Base-by-base conservation (phyloP, 1,284 basidiomycete species). In the Apiotrichum veenhuisii region DNA sequence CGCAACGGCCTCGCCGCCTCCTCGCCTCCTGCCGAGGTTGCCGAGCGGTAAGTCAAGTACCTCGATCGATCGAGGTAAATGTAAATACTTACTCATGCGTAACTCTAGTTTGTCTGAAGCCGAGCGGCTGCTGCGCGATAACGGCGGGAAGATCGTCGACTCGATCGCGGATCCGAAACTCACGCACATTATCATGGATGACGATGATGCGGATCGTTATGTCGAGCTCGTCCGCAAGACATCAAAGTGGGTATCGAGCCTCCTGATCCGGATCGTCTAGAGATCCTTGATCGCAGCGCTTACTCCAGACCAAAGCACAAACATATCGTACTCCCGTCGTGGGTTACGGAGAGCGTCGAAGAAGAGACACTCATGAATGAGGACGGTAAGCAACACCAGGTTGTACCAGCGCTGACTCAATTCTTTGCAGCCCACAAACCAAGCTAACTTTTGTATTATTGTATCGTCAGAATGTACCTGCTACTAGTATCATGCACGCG, bases 321-420 rank as follows among this genome's bases (percentile, higher is more conserved):
- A 52, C 83, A 89, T 65, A 81, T 93, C 7, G 82, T 93, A 11
- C 79, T 91, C 48, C 81, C 85, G 1, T 86, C 88, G 53, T 94
- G 84, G 73, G 83, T 94, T 37, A 77, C 82, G 46, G 87, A 85
- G 14, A 90, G 87, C 69, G 67, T 91, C 30, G 88, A 89, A 20
- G 89, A 93, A 70, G 82, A 80, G 46, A 90, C 88, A 0, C 72
- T 92, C 40, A 79, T 92, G 51, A 85, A 91, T 67, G 91, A 93
- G 74, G 87, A 77, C 40, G 64, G 75, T 74, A 55, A 63, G 72
- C n/a, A n/a, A n/a, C n/a, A n/a, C n/a, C n/a, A n/a, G n/a, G n/a
- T n/a, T n/a, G n/a, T 59, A 12, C 18, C 5, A 0, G 22, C 15
- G 2, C 0, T 23, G 7, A n/a, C 5, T 18, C 2, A 18, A 10